A percentile compares a stretch with the other conserved stretches of the same genome.
Evolutionary conservation across 352 stramenopile species (phyloP).

Genomic region (Phytophthora kernoviae): DNA sequence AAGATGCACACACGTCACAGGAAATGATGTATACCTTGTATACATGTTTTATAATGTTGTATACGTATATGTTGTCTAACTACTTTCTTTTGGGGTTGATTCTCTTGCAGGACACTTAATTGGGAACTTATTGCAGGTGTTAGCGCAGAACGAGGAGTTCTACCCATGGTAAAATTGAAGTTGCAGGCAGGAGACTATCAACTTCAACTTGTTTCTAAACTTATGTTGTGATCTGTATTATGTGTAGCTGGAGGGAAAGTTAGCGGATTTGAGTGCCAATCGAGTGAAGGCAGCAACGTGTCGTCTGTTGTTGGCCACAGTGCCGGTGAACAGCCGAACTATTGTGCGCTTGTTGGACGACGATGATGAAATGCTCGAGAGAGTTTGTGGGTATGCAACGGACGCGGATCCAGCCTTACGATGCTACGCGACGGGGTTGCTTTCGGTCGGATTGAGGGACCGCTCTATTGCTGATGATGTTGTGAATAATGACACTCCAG

Average conservation of each 20-base stretch:
- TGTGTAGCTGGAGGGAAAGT: conserved; percentile 64
- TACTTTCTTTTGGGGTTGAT: conserved; percentile 2
- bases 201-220: conserved; percentile 27
- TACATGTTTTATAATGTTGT: too few relatives aligned
- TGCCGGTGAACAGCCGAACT: conserved; percentile 71
- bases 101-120: conserved; percentile 66
- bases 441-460: conserved; percentile 79
- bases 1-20: neutral
- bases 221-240: conserved; percentile 1
- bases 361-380: conserved; percentile 81
- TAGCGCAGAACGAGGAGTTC: conserved; percentile 86
- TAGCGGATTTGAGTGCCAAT: conserved; percentile 58
- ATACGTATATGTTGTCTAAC: conserved; percentile 10
- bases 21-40: neutral
- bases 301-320: conserved; percentile 74
- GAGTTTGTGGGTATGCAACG: conserved; percentile 69
- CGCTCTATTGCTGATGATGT: conserved; percentile 81
- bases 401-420: conserved; percentile 59
- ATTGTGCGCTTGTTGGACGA: conserved; percentile 74
- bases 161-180: conserved; percentile 68
- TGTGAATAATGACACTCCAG: conserved; percentile 78
- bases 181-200: conserved; percentile 5
- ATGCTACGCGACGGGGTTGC: conserved; percentile 78
- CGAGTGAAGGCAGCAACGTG: conserved; percentile 74
- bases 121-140: conserved; percentile 70